Conservation (phyloP, 345 rosid species). For the Excoecaria cochinchinensis region DNA sequence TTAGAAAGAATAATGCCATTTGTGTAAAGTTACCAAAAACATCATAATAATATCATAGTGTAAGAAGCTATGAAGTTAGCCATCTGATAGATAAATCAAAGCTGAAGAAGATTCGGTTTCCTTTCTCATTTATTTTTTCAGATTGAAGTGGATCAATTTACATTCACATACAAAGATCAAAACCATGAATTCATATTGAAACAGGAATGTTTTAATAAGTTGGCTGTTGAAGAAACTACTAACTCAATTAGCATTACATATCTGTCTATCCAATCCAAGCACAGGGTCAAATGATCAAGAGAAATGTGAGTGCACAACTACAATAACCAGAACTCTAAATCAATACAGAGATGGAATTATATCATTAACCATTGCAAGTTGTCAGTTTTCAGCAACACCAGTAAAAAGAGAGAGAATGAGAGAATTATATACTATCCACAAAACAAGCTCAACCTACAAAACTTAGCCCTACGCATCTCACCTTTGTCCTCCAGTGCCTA, state of each 20-base stretch:
- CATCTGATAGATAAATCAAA: too few relatives aligned
- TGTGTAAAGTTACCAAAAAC: background rate
- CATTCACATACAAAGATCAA: too few relatives aligned
- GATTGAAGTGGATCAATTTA: too few relatives aligned
- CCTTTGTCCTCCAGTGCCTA: conserved; percentile 28
- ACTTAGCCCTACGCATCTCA: conserved; percentile 17
- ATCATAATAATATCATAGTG: background rate
- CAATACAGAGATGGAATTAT: background rate
- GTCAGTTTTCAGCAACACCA: conserved; percentile 1
- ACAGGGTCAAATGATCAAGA: background rate
- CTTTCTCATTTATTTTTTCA: too few relatives aligned
- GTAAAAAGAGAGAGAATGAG: background rate
- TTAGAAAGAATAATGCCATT: background rate
- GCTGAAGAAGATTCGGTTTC: too few relatives aligned
- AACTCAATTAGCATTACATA: background rate
- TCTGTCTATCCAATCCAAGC: conserved; percentile 2
- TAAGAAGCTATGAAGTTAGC: too few relatives aligned
- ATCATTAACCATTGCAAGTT: conserved; percentile 9
- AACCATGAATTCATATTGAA: too few relatives aligned
- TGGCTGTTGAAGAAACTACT: background rate
- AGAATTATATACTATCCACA: conserved; percentile 7
- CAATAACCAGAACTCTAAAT: background rate
- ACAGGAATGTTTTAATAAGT: background rate
- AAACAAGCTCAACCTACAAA: conserved; percentile 20
- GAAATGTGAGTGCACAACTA: conserved; percentile 4